These are phyloP conservation scores for Hypocrella siamensis DNA, from an alignment of 2,329 filamentous ascomycete genomes.

Conservation along the genomic window DNA sequence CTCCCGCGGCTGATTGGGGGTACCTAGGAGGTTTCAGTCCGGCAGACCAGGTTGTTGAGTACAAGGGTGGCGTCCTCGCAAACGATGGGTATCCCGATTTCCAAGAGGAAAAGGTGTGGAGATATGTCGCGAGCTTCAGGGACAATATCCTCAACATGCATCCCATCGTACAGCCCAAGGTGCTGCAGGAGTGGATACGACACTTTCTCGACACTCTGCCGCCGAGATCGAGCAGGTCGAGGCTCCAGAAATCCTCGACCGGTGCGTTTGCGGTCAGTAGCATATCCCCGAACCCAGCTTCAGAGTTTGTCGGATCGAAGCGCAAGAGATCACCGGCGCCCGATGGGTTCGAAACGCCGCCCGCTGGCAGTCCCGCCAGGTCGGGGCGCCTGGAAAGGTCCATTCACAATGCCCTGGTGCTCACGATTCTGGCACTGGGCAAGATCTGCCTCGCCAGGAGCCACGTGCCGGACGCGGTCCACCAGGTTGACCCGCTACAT, in stretches of 20 bases:
- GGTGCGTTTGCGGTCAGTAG: slow-evolving; percentile 17
- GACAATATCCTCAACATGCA: slow-evolving; percentile 50
- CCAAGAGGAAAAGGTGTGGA: slow-evolving; percentile 30
- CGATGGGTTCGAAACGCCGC: slow-evolving; percentile 16
- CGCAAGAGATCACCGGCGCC: slow-evolving; percentile 37
- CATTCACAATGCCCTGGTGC: slow-evolving; percentile 65
- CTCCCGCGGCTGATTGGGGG: slow-evolving; percentile 42
- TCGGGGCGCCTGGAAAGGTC: slow-evolving; percentile 43
- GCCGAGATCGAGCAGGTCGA: slow-evolving; percentile 9
- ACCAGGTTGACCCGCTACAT: slow-evolving; percentile 13
- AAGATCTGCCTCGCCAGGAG: slow-evolving; percentile 53
- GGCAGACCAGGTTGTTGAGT: slow-evolving; percentile 21
- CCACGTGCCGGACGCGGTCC: slow-evolving; percentile 41
- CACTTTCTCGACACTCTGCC: slow-evolving; percentile 35
- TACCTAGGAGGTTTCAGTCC: slow-evolving; percentile 36
- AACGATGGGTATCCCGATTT: slow-evolving; percentile 39
- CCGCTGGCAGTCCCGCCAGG: slow-evolving; percentile 18
- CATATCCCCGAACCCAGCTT: slow-evolving; percentile 9
- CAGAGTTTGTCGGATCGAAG: slow-evolving; percentile 25
- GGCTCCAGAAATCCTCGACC: slow-evolving; percentile 12
- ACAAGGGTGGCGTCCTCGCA: slow-evolving; percentile 19
- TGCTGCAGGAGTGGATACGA: slow-evolving; percentile 36
- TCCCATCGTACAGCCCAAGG: slow-evolving; percentile 39
- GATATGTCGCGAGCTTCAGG: slow-evolving; percentile 41
- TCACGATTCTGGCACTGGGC: slow-evolving; percentile 73